Evolutionary conservation across 2,329 filamentous ascomycete genomes (phyloP).

Genomic region (Cyphellophora europaea): DNA sequence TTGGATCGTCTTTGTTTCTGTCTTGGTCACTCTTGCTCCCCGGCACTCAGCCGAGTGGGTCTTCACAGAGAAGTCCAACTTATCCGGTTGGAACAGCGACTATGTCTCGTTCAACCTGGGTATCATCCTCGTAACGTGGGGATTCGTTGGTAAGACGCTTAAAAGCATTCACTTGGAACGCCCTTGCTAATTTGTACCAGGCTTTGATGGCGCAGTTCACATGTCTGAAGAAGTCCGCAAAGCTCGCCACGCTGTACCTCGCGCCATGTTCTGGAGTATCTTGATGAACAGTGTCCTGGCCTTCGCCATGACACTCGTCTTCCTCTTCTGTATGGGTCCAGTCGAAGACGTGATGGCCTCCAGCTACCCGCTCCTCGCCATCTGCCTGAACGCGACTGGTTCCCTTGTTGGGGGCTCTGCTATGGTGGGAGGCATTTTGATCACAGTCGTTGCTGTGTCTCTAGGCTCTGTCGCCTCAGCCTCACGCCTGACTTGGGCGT

Average conservation of each 20-base stretch:
- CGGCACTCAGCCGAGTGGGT: constrained; percentile 26
- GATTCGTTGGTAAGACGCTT: constrained; percentile 21
- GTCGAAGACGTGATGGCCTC: constrained; percentile 5
- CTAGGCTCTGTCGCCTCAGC: constrained; percentile 30
- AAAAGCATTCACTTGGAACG: no score
- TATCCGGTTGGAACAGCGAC: constrained; percentile 24
- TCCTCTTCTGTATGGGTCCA: constrained; percentile 25
- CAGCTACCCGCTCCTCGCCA: constrained; percentile 10
- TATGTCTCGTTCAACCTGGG: constrained; percentile 29
- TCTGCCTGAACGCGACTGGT: constrained; percentile 11
- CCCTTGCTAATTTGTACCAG: no score
- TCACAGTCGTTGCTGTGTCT: constrained; percentile 7
- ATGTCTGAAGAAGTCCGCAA: constrained; percentile 30
- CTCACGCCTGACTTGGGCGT: constrained; percentile 40
- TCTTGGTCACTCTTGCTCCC: constrained; percentile 24
- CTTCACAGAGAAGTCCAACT: constrained; percentile 19
- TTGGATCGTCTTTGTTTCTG: constrained; percentile 28
- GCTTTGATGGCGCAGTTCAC: constrained; percentile 19
- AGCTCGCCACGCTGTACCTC: constrained; percentile 24
- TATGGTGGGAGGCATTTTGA: constrained; percentile 9
- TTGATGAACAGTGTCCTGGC: constrained; percentile 25
- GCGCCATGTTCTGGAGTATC: constrained; percentile 27
- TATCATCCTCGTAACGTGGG: constrained; percentile 24
- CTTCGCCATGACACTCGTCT: constrained; percentile 26
- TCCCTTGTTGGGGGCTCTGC: constrained; percentile 9